Evolutionary conservation across 306 rosid species (phyloP), one percentile per base, ranked within the genome.

Genomic region (Vachellia collinsii): DNA sequence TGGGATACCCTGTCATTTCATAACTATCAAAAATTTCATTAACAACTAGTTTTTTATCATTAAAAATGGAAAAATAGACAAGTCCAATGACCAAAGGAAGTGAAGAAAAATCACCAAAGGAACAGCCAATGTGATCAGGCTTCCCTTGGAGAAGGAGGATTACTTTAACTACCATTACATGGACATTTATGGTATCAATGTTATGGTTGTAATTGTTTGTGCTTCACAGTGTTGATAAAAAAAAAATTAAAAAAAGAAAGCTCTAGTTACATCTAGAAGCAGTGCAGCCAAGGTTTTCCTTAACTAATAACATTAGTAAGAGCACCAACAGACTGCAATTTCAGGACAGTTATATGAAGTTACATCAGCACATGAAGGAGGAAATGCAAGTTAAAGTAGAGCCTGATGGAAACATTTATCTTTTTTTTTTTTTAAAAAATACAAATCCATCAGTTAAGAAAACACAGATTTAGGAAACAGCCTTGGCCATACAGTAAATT

Each of bases 1-100:
- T 94, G 96, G 86, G 97, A 85, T 79, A 91, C 92, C 94, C 98
- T 94, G 90, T 79, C 87, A 70, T 80, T 85, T 70, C 83, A 76
- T 82, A 82, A 67, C 83, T 65, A 80, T 67, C 81, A 85, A 77
- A 77, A 74, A 44, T 58, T 76, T 83, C 68, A 80, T 79, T 72
- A 53, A 39, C 20, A 76, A 85, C 59, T 80, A 66, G 17, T 42
- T 59, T 80, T 82, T 59, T 37, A 61, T 78, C 14, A 3, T 11
- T 41, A 0, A 77, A 66, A 6, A 38, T 0, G 29, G 39, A 48
- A 76, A 23, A 22, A 47, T 12, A 62, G 23, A 71, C 3, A 63
- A 43, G 59, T 25, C 11, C 61, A 72, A 77, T 43, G 46, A 72
- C 20, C 72, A 42, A 38, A 62, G 78, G 16, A 85, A 71, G 16